Conservation (phyloP, 1,284 basidiomycete genomes). For the Ustanciosporium gigantosporum region DNA sequence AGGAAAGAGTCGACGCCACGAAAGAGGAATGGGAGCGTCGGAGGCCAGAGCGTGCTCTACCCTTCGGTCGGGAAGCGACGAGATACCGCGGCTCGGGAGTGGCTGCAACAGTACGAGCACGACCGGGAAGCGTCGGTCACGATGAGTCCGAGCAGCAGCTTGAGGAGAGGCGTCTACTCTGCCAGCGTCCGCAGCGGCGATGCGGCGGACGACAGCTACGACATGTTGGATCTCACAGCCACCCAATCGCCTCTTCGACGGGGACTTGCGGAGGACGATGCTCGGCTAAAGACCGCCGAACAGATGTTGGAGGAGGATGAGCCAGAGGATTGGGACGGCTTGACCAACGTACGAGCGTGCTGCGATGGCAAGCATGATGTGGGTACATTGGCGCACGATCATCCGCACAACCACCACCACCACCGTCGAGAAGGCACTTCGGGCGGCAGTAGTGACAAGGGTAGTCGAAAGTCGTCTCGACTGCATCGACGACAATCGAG, state of each 20-base stretch:
- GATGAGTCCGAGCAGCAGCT: slow-evolving; percentile 29
- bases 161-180: slow-evolving; percentile 12
- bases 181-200: slow-evolving; percentile 19
- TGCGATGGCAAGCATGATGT: slow-evolving; percentile 84
- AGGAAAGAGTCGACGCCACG: slow-evolving; percentile 68
- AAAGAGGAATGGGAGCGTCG: slow-evolving; percentile 70
- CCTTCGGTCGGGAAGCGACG: slow-evolving; percentile 72
- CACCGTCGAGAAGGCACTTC: not conserved
- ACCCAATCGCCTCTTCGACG: slow-evolving; percentile 28
- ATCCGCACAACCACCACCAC: slow-evolving; percentile 14
- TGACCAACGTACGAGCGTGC: slow-evolving; percentile 75
- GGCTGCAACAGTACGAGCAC: slow-evolving; percentile 64
- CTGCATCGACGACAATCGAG: slow-evolving; percentile 23
- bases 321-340: slow-evolving; percentile 83
- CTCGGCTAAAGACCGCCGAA: slow-evolving; percentile 52
- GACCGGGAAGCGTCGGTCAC: slow-evolving; percentile 28
- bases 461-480: slow-evolving; percentile 21
- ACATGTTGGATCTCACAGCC: slow-evolving; percentile 32
- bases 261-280: slow-evolving; percentile 30
- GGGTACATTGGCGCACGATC: slow-evolving; percentile 54
- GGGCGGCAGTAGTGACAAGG: slow-evolving; percentile 1
- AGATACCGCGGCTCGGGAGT: slow-evolving; percentile 86
- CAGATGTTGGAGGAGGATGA: slow-evolving; percentile 68
- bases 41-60: slow-evolving; percentile 65
- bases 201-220: slow-evolving; percentile 20